phyloP scores from a whole-genome alignment of 192 early-diverging fungal genomes.

The Entophlyctis helioformis region DNA sequence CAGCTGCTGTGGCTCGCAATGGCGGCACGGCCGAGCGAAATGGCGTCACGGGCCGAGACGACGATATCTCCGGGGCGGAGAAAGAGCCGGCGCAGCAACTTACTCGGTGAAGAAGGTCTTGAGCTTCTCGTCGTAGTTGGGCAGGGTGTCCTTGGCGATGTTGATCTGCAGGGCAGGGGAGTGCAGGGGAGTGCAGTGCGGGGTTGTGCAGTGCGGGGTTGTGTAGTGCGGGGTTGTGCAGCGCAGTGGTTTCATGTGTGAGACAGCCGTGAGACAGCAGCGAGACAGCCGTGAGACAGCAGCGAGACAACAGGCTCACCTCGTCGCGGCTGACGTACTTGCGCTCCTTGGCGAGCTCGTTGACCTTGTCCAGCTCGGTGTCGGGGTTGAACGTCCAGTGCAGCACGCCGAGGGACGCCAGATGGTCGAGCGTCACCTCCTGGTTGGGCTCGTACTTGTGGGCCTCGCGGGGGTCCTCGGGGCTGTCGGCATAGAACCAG shows the following conservation, averaged over 20 bases:
- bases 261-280: not conserved
- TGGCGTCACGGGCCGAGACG: too few relatives aligned
- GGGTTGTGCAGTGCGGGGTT: not conserved
- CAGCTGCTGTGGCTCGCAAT: not conserved
- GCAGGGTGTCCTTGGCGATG: slow-evolving; percentile 67
- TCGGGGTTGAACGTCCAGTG: slow-evolving; percentile 50
- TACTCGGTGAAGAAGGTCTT: slow-evolving; percentile 80
- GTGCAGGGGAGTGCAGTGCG: not conserved
- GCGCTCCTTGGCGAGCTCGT: slow-evolving; percentile 60
- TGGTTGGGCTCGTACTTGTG: slow-evolving; percentile 63
- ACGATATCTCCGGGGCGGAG: slow-evolving; percentile 5
- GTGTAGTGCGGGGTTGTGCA: not conserved
- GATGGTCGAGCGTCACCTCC: slow-evolving; percentile 51
- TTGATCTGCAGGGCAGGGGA: slow-evolving; percentile 41
- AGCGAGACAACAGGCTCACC: slow-evolving; percentile 18
- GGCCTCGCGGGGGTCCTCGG: slow-evolving; percentile 60
- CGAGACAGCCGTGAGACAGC: not conserved
- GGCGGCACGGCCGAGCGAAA: too few relatives aligned
- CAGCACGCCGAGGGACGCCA: slow-evolving; percentile 59
- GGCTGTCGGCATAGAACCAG: slow-evolving; percentile 56
- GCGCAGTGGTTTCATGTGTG: not conserved
- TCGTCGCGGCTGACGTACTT: slow-evolving; percentile 86
- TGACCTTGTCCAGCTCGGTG: slow-evolving; percentile 46
- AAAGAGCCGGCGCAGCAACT: not conserved
- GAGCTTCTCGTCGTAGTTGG: slow-evolving; percentile 85